Base-by-base conservation (phyloP, 768 basidiomycete species). In the Trametes punicea region DNA sequence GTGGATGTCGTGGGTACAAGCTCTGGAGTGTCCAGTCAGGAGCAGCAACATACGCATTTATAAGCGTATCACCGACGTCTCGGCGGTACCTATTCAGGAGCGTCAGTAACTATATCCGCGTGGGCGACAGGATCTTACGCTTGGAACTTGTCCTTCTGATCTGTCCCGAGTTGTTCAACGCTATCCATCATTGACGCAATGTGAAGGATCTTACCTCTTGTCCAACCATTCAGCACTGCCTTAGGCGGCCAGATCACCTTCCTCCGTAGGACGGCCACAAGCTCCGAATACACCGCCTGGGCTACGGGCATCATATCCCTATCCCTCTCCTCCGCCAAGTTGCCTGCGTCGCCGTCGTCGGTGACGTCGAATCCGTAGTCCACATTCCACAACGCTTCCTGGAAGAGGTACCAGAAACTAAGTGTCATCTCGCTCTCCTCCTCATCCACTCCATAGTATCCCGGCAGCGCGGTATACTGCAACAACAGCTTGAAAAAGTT, bases 381-480 rank as follows among this genome's bases (percentile, higher is more conserved):
- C 11, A 77, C 77, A 31, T 74, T 78, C 90, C 90, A 93, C 23
- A 93, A 69, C 1, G 90, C 83, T 67, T 98, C 94, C 69, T 96
- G 93, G 54, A 96, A 81, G 36, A 91, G 74, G 60, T 92, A 95
- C 88, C 95, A 96, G 64, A 95, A 95, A 1, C 83, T 83, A 2
- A 96, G 78, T 2, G 88, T 88, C 76, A 87, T 80, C 70, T 95
- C 92, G 63, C 90, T 93, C 65, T 90, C 86, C 46, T 91, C 88
- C 67, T 95, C 94, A 44, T 95, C 93, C 0, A 81, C 79, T 1
- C 88, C 90, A 65, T 86, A 91, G 57, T 82, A 83, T 0, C 91
- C 92, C 0, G 85, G 82, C 9, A 82, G 71, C 1, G 83, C 85
- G 0, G 90, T 91, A 58, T 89, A 88, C 16, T 83, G 78, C 18